Evolutionary conservation across 2,329 filamentous ascomycete species (phyloP).

Genomic region (Fusarium guadeloupense): DNA sequence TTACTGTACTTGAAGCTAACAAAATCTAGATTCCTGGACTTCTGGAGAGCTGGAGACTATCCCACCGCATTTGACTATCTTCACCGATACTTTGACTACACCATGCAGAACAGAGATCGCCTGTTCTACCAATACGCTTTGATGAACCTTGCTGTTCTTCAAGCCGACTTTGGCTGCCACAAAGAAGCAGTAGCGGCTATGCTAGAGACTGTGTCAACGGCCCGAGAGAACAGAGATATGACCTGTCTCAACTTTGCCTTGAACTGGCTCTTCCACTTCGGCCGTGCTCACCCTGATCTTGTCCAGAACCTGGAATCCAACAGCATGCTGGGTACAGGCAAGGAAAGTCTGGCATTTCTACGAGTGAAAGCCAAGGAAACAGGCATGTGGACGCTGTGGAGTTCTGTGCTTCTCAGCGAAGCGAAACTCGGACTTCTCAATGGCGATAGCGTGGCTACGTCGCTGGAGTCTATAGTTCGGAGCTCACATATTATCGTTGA

Average conservation of each 20-base stretch:
- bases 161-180: constrained; percentile 94
- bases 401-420: constrained; percentile 84
- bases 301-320: constrained; percentile 74
- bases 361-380: constrained; percentile 86
- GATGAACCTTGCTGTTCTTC: constrained; percentile 90
- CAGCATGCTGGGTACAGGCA: constrained; percentile 79
- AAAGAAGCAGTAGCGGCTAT: constrained; percentile 92
- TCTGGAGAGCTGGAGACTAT: constrained; percentile 91
- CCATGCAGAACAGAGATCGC: constrained; percentile 84
- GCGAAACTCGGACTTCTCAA: constrained; percentile 80
- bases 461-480: constrained; percentile 82
- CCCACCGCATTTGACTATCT: constrained; percentile 89
- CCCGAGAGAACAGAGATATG: constrained; percentile 91
- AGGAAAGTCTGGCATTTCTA: constrained; percentile 83
- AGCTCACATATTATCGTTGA: constrained; percentile 84
- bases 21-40: constrained; percentile 77
- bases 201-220: constrained; percentile 94
- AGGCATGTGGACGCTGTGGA: constrained; percentile 86
- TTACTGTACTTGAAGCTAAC: constrained; percentile 22
- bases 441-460: constrained; percentile 70
- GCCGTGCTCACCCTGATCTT: constrained; percentile 82
- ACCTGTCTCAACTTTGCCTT: constrained; percentile 93
- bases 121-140: constrained; percentile 94
- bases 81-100: constrained; percentile 97
- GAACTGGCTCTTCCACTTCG: constrained; percentile 95